A percentile compares a stretch with the other conserved stretches of the same genome.
Conservation (phyloP, 345 rosid species). For the Brassica nigra region DNA sequence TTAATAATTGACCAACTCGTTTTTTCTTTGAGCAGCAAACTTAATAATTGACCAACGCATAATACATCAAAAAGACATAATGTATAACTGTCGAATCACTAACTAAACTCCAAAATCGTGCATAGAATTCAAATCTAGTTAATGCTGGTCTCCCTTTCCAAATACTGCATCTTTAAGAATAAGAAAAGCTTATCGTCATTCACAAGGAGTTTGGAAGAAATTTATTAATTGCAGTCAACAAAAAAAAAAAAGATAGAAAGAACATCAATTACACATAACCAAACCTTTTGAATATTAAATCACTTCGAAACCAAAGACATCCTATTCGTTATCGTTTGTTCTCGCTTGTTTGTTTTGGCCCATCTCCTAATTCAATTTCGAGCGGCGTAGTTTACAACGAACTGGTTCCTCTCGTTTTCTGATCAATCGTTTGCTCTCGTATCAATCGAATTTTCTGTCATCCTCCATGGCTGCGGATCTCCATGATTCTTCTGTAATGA, state of each 20-base stretch:
- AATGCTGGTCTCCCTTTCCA: constrained; percentile 27
- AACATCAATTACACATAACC: constrained; percentile 31
- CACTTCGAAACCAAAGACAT: constrained; percentile 30
- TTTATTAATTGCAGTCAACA: constrained; percentile 7
- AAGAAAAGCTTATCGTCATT: background rate
- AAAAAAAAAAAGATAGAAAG: background rate
- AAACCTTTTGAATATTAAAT: constrained; percentile 30
- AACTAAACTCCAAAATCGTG: constrained; percentile 23
- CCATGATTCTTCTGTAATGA: constrained; percentile 54
- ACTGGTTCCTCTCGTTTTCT: constrained; percentile 13
- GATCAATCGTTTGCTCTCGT: constrained; percentile 32
- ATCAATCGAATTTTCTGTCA: constrained; percentile 16
- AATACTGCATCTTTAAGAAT: constrained; percentile 23
- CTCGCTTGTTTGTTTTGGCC: constrained; percentile 4
- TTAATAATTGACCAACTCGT: too few species aligned
- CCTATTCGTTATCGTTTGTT: constrained; percentile 7
- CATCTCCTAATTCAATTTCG: constrained; percentile 25
- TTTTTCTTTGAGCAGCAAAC: too few species aligned
- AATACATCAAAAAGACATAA: background rate
- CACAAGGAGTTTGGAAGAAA: constrained; percentile 3
- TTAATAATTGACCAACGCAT: background rate
- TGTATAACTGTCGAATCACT: constrained; percentile 6
- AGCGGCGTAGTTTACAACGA: constrained; percentile 18
- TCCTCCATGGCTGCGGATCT: constrained; percentile 70
- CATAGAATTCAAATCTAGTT: background rate